phyloP scores from a whole-genome alignment of 78 protist genomes.

The Protostelium mycophagum region DNA sequence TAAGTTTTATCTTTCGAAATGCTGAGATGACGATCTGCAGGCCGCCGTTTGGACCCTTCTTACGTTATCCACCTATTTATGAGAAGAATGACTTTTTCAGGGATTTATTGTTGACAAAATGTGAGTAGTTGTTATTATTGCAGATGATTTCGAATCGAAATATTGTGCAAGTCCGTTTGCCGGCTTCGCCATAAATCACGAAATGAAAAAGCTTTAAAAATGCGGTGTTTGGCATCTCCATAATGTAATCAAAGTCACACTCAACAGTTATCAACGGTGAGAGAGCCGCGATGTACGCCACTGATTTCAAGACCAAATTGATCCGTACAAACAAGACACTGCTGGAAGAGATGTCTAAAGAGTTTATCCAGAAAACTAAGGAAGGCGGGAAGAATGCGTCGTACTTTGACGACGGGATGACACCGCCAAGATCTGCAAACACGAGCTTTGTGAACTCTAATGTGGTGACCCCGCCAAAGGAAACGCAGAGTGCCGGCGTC shows the following conservation, averaged over 20 bases:
- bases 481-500: no score
- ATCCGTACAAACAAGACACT: not conserved
- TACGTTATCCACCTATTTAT: conserved; percentile 40
- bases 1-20: not conserved
- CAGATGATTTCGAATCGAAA: not conserved
- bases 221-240: no score
- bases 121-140: conserved; percentile 1
- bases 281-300: not conserved
- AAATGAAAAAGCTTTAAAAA: no score
- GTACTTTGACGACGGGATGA: no score
- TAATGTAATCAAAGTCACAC: no score
- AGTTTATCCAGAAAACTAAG: not conserved
- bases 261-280: not conserved
- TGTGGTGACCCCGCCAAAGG: no score
- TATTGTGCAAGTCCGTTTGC: no score
- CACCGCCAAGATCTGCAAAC: no score
- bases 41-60: conserved; percentile 53
- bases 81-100: conserved; percentile 43
- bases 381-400: no score
- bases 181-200: no score
- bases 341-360: not conserved
- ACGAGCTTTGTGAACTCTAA: no score
- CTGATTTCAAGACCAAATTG: not conserved
- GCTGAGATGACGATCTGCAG: not conserved
- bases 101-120: conserved; percentile 52